A percentile compares a stretch with the other conserved stretches of the same genome.
Evolutionary conservation across 306 rosid species (phyloP).

Genomic region (Delonix regia): DNA sequence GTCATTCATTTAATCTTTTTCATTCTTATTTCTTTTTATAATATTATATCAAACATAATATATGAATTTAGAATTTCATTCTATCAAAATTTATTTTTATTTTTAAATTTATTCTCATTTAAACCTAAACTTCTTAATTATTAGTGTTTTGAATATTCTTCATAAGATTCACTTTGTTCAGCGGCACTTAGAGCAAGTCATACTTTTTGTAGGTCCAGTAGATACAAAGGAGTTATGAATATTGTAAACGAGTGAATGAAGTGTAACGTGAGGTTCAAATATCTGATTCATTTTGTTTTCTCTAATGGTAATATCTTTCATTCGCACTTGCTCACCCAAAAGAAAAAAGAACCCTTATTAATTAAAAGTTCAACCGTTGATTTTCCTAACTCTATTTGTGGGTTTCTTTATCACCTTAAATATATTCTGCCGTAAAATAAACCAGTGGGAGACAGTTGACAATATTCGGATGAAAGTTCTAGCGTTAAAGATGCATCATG

Average conservation of each 20-base stretch:
- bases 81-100: too few relatives aligned
- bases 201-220: not conserved
- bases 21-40: too few relatives aligned
- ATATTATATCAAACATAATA: too few relatives aligned
- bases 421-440: not conserved
- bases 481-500: not conserved
- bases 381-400: not conserved
- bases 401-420: not conserved
- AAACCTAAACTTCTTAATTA: too few relatives aligned
- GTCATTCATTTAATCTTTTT: too few relatives aligned
- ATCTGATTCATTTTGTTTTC: too few relatives aligned
- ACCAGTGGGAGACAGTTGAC: not conserved
- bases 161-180: not conserved
- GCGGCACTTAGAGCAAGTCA: not conserved
- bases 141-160: not conserved
- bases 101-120: too few relatives aligned
- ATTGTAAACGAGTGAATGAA: not conserved
- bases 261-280: not conserved
- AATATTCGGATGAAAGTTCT: constrained; percentile 1
- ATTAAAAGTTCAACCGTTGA: too few relatives aligned
- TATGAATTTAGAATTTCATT: too few relatives aligned
- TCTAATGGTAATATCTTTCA: not conserved
- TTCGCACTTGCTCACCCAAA: not conserved
- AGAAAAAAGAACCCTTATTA: not conserved
- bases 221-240: not conserved